Evolutionary conservation across 2,329 filamentous ascomycete genomes (phyloP), one percentile per base, ranked within the genome.

Genomic region (Exophiala oligosperma): DNA sequence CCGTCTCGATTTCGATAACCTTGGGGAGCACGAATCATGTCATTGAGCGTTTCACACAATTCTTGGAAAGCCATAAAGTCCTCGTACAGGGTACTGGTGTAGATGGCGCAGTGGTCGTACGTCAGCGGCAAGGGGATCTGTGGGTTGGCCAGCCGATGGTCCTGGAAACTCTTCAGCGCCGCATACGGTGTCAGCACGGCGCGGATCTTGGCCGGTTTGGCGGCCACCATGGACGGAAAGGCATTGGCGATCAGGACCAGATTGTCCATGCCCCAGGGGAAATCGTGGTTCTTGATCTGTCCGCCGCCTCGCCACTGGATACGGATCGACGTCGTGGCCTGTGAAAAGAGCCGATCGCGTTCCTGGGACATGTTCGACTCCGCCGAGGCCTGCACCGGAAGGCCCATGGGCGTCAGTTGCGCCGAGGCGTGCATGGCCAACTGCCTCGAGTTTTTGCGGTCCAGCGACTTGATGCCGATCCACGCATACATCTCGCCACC

Each of bases 401-500:
- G 24, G 29, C 24, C 41, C 51, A 54, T 54, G n/a, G 51, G 51
- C 1, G 51, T 54, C 41, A 54, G 40, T 17, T 47, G 38, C 41
- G 51, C 51, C 7, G 51, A 54, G 23, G 51, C 51, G n/a, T 54
- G 40, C 7, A 47, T 17, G 8, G 40, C 51, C n/a, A 54, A 24
- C 26, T 54, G 40, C 37, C 41, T 47, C 9, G 41, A 44, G 12
- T 46, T 54, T 24, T 54, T 54, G 23, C 51, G 38, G 17, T 54
- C 51, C 9, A 46, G 51, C 1, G 51, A 54, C 51, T 54, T 54
- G 51, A 54, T 44, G 14, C 51, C 51, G 1, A 54, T 40, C 51
- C 51, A 56, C 24, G 53, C 53, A 24, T 56, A 56, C 9, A 56
- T 49, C 24, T 56, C 53, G 26, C 53, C 53, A 12, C 53, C 53